Conservation (phyloP, 2,329 filamentous ascomycete species). For the Xylariaceae sp. region DNA sequence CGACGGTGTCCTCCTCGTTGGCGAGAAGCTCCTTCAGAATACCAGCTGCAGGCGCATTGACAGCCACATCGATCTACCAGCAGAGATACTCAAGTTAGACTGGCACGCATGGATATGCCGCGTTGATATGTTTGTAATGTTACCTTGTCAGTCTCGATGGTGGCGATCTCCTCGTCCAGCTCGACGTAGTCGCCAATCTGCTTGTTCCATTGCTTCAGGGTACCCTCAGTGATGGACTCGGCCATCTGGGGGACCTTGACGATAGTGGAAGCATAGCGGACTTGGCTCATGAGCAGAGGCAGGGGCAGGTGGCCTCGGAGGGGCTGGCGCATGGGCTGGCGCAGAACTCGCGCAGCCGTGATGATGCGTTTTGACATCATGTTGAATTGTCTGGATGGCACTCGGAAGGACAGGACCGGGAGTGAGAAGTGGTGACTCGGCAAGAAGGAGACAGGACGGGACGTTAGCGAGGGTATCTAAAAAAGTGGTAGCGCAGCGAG, state of each 20-base stretch:
- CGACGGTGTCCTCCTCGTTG: conserved; percentile 91
- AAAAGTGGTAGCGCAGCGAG: background rate
- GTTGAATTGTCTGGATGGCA: conserved; percentile 7
- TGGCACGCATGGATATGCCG: background rate
- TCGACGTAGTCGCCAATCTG: conserved; percentile 89
- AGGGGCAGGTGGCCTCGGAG: conserved; percentile 41
- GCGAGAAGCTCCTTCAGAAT: conserved; percentile 88
- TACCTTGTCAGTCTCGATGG: conserved; percentile 98
- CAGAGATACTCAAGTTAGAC: conserved; percentile 11
- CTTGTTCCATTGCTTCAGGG: conserved; percentile 91
- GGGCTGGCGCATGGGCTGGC: conserved; percentile 37
- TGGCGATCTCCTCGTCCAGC: conserved; percentile 95
- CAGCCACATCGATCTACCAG: conserved; percentile 82
- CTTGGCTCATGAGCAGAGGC: conserved; percentile 50
- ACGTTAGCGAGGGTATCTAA: conserved; percentile 6
- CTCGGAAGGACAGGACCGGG: background rate
- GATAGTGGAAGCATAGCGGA: conserved; percentile 70
- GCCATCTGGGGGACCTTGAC: conserved; percentile 98
- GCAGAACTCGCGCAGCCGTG: conserved; percentile 39
- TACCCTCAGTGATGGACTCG: conserved; percentile 96
- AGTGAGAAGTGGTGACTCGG: background rate
- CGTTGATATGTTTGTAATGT: conserved; percentile 3
- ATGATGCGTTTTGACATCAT: conserved; percentile 35
- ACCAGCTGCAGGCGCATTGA: conserved; percentile 88
- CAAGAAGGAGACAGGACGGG: conserved; percentile 3